Conservation (phyloP, 495 filamentous ascomycete species). For the Bacidia rubella region DNA sequence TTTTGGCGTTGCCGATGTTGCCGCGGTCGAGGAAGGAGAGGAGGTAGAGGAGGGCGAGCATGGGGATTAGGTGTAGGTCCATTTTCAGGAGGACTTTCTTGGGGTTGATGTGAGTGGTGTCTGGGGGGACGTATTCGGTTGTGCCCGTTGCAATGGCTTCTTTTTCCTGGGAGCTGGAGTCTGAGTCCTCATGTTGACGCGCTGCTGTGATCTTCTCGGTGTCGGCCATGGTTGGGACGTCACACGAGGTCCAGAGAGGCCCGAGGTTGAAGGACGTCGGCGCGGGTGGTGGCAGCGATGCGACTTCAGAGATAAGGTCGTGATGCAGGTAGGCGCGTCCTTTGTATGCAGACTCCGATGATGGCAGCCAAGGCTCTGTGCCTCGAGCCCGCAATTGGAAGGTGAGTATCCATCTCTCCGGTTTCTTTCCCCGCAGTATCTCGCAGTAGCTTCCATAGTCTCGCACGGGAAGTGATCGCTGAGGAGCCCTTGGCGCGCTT, state of each 20-base stretch:
- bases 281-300: too few species aligned
- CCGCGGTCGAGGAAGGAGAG: conserved; percentile 35
- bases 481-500: background rate
- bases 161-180: background rate
- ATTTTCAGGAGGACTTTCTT: conserved; percentile 24
- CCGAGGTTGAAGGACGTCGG: background rate
- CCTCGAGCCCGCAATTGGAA: background rate
- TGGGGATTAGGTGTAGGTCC: conserved; percentile 30
- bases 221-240: background rate
- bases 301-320: too few species aligned
- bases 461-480: background rate
- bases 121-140: background rate
- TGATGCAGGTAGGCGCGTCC: background rate
- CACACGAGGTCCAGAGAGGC: background rate
- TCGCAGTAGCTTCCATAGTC: too few species aligned
- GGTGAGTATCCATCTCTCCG: background rate
- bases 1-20: conserved; percentile 50
- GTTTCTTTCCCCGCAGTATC: background rate
- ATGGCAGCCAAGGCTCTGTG: background rate
- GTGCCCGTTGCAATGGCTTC: background rate
- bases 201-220: background rate
- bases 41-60: conserved; percentile 27
- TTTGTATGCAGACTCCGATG: background rate
- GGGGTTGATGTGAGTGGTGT: background rate
- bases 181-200: background rate